Evolutionary conservation across 495 filamentous ascomycete species (phyloP).

Genomic region (Hypomontagnella submonticulosa): DNA sequence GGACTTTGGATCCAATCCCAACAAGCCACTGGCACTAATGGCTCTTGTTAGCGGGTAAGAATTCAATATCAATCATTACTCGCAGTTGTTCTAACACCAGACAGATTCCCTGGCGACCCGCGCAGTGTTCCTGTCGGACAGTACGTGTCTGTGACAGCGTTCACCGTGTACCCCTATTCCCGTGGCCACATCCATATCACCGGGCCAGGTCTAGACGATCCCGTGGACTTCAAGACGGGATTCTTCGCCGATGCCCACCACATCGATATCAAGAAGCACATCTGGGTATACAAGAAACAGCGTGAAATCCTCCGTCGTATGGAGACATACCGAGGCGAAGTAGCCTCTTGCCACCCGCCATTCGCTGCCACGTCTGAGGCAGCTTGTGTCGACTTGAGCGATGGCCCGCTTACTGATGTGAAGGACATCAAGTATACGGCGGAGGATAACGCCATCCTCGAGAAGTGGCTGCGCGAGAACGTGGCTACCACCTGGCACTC

Average conservation of each 20-base stretch:
- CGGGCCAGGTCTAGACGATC: slow-evolving; percentile 40
- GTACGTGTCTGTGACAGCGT: slow-evolving; percentile 50
- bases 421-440: slow-evolving; percentile 54
- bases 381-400: slow-evolving; percentile 14
- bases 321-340: slow-evolving; percentile 62
- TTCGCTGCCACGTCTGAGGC: slow-evolving; percentile 58
- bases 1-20: slow-evolving; percentile 51
- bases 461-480: slow-evolving; percentile 54
- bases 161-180: slow-evolving; percentile 61
- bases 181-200: slow-evolving; percentile 65
- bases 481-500: slow-evolving; percentile 61
- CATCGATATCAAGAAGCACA: slow-evolving; percentile 54
- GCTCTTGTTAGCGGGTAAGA: slow-evolving; percentile 40
- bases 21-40: slow-evolving; percentile 50
- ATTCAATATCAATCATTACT: not conserved
- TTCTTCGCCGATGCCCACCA: slow-evolving; percentile 55
- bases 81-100: not conserved
- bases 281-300: slow-evolving; percentile 64
- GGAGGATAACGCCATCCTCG: slow-evolving; percentile 61
- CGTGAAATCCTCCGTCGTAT: slow-evolving; percentile 66
- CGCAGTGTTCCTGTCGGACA: slow-evolving; percentile 40
- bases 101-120: slow-evolving; percentile 14
- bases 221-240: slow-evolving; percentile 51
- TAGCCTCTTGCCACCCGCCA: slow-evolving; percentile 59
- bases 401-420: slow-evolving; percentile 20